Evolutionary conservation across 305 asterid genomes (phyloP).

Genomic region (Solanum hybrid): DNA sequence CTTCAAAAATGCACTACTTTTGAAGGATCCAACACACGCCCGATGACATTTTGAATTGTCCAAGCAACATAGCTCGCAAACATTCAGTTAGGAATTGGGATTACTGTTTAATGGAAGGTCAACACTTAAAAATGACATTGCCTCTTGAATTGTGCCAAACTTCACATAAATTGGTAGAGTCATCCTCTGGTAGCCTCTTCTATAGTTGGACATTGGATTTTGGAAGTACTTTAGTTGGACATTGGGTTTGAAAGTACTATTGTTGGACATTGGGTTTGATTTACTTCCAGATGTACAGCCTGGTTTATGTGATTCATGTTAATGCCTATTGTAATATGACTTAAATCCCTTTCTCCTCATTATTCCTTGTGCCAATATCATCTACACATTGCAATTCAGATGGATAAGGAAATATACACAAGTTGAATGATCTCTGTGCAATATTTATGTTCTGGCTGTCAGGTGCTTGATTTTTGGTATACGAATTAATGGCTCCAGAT

Average conservation of each 20-base stretch:
- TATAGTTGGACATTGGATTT: background rate
- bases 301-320: background rate
- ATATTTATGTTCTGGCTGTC: background rate
- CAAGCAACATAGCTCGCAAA: background rate
- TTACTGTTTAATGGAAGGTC: background rate
- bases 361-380: background rate
- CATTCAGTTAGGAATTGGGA: background rate
- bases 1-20: no score
- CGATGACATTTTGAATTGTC: no score
- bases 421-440: background rate
- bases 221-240: background rate
- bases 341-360: background rate
- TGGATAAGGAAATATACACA: background rate
- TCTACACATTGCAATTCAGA: background rate
- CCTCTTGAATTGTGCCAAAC: background rate
- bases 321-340: background rate
- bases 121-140: background rate
- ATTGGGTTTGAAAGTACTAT: background rate
- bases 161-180: background rate
- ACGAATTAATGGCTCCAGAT: background rate
- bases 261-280: background rate
- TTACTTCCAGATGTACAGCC: background rate
- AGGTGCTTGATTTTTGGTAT: background rate
- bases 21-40: no score
- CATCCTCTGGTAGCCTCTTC: background rate